Base-by-base conservation (phyloP, 768 basidiomycete species). In the Macrolepiota albuminosa region DNA sequence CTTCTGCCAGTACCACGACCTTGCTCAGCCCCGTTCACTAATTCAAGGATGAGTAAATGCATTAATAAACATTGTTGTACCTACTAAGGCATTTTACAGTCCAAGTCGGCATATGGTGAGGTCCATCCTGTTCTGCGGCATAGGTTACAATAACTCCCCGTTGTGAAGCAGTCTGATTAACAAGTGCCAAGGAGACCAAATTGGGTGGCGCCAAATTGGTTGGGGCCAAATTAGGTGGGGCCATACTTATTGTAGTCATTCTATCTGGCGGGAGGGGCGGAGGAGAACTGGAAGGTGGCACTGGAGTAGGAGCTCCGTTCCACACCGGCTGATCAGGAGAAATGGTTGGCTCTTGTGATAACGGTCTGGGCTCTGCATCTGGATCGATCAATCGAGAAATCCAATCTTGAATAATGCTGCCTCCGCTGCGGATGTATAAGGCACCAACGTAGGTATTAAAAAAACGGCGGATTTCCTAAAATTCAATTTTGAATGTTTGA, bases 391-490 rank as follows among this genome's bases (percentile, higher is more conserved):
- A 74, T 55, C 74, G 74, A 51, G 81, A 80, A 36, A 88, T 79
- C 87, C 87, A 90, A 26, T 70, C 65, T 66, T 84, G 77, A 52
- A 88, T 75, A 7, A 69, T 66, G 4, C 66, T 47, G 39, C 81
- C 66, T 24, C 87, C 88, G 56, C 76, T 80, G 54, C 82, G 81
- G n/a, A 80, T 73, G 68, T 81, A 86, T 13, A 87, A 70, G n/a
- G 86, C 88, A 9, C 86, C 88, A 13, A 89, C 74, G 62, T 88
- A 89, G 21, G 81, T 81, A 64, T 81, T 66, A 62, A 87, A 87
- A 52, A 85, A 79, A 47, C 70, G 72, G 31, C 75, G 75, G 56
- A 82, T 79, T 70, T 85, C 85, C 87, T 89, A 61, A 18, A 36
- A 37, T 55, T 37, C 39, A 34, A 18, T 53, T 50, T 42, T 57